phyloP scores from a whole-genome alignment of 2,329 filamentous ascomycete species.

The Nemania serpens region DNA sequence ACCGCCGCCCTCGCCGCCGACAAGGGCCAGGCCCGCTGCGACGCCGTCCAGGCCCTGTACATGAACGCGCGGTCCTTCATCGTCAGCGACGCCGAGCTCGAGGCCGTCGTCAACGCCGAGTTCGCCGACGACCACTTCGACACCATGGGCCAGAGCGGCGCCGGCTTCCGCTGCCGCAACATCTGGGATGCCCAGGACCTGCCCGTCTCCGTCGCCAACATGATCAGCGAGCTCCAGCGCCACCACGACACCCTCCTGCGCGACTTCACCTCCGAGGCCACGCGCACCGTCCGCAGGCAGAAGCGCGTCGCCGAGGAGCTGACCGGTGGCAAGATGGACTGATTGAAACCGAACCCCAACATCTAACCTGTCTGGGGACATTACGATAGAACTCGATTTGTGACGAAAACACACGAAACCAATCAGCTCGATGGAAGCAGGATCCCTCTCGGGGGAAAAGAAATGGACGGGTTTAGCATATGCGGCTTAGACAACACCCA shows the following conservation, averaged over 20 bases:
- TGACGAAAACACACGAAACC: too few relatives aligned
- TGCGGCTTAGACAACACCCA: not conserved
- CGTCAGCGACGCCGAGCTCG: conserved; percentile 76
- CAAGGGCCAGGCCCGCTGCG: conserved; percentile 64
- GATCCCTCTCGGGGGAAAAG: too few relatives aligned
- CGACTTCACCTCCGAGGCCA: conserved; percentile 47
- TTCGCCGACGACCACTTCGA: conserved; percentile 69
- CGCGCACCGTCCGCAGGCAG: conserved; percentile 56
- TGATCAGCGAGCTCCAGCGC: conserved; percentile 48
- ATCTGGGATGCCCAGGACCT: conserved; percentile 56
- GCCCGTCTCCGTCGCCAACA: conserved; percentile 51
- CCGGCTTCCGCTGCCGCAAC: conserved; percentile 46
- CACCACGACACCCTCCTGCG: conserved; percentile 31
- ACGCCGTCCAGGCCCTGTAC: conserved; percentile 85
- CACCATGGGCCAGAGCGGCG: conserved; percentile 32
- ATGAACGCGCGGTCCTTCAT: conserved; percentile 89
- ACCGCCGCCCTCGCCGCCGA: conserved; percentile 51
- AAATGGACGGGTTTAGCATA: too few relatives aligned
- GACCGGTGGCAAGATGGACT: conserved; percentile 61
- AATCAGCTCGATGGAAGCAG: too few relatives aligned
- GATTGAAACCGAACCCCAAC: too few relatives aligned
- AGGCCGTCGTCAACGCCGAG: conserved; percentile 71
- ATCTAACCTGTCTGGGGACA: too few relatives aligned
- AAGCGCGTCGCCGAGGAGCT: conserved; percentile 63
- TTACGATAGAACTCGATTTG: too few relatives aligned